These are phyloP conservation scores for Aspergillus awamori DNA, from an alignment of 2,329 filamentous ascomycete species.

Conservation along the genomic window DNA sequence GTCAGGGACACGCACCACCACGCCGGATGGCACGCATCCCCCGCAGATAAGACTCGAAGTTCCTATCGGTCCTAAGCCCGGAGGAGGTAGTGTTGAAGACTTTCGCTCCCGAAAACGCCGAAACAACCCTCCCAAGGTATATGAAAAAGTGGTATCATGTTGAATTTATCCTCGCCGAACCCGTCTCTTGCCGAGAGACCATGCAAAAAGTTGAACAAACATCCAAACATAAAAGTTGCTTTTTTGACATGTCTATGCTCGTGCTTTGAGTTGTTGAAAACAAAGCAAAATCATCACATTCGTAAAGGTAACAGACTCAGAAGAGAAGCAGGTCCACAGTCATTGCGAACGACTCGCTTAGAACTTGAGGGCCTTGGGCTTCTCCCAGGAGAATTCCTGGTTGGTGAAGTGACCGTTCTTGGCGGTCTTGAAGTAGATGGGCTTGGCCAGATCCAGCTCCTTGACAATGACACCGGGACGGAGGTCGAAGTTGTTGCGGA, in stretches of 20 bases:
- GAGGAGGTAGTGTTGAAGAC: conserved; percentile 44
- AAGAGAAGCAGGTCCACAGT: conserved; percentile 23
- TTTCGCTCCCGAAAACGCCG: conserved; percentile 47
- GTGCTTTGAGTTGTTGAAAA: conserved; percentile 56
- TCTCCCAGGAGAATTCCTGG: conserved; percentile 97
- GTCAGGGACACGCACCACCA: conserved; percentile 6
- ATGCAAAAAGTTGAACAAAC: conserved; percentile 44
- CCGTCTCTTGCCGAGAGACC: conserved; percentile 36
- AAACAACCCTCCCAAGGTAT: conserved; percentile 43
- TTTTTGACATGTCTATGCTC: conserved; percentile 43
- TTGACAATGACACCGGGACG: conserved; percentile 97
- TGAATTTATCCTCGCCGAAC: conserved; percentile 50
- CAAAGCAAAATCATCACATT: conserved; percentile 52
- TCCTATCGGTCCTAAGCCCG: conserved; percentile 19
- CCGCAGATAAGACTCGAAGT: conserved; percentile 11
- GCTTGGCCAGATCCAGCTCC: conserved; percentile 91
- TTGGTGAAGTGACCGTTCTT: conserved; percentile 99
- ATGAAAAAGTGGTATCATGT: conserved; percentile 52
- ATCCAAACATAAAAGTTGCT: conserved; percentile 31
- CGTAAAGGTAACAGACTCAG: conserved; percentile 37
- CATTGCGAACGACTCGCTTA: conserved; percentile 56
- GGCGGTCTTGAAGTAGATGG: conserved; percentile 97
- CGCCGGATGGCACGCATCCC: neutral
- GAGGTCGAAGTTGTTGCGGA: conserved; percentile 95
- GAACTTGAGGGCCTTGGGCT: conserved; percentile 92